Percentiles rank a stretch among this genome's conserved stretches.
Evolutionary conservation across 805 yeast species (phyloP).

Genomic region (Metschnikowia cubensis): DNA sequence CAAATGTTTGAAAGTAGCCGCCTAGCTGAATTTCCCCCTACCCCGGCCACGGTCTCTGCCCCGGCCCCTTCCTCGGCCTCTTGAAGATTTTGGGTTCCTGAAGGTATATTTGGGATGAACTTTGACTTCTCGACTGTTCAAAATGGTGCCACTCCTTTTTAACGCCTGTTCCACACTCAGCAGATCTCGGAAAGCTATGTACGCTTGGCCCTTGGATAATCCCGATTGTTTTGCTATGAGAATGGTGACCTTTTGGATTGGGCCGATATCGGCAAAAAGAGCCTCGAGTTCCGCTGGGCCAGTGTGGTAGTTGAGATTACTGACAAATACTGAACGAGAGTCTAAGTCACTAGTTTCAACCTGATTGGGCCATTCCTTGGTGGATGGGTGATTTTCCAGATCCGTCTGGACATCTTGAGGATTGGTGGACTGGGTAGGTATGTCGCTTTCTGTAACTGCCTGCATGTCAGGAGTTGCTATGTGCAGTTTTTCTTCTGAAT

Average conservation of each 20-base stretch:
- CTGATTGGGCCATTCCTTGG: not conserved
- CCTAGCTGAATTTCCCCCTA: constrained; percentile 19
- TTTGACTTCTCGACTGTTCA: constrained; percentile 45
- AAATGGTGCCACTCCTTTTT: constrained; percentile 33
- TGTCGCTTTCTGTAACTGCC: not conserved
- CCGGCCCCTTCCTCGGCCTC: constrained; percentile 15
- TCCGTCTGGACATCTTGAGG: not conserved
- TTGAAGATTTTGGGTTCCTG: not conserved
- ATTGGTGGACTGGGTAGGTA: not conserved
- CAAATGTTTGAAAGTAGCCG: no score
- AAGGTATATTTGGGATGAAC: constrained; percentile 54
- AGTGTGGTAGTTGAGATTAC: constrained; percentile 45
- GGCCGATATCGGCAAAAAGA: constrained; percentile 43
- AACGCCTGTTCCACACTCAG: constrained; percentile 48
- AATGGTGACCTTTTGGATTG: constrained; percentile 50
- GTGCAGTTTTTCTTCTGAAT: not conserved
- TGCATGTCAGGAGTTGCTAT: not conserved
- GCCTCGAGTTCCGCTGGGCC: constrained; percentile 51
- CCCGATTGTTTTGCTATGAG: constrained; percentile 44
- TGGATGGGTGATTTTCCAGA: not conserved
- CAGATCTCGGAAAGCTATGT: constrained; percentile 48
- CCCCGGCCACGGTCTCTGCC: constrained; percentile 25
- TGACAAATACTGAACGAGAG: constrained; percentile 51
- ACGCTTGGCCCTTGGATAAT: constrained; percentile 57
- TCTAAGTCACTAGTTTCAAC: constrained; percentile 36